phyloP scores from a whole-genome alignment of 495 filamentous ascomycete genomes.

The Aspergillus egyptiacus region DNA sequence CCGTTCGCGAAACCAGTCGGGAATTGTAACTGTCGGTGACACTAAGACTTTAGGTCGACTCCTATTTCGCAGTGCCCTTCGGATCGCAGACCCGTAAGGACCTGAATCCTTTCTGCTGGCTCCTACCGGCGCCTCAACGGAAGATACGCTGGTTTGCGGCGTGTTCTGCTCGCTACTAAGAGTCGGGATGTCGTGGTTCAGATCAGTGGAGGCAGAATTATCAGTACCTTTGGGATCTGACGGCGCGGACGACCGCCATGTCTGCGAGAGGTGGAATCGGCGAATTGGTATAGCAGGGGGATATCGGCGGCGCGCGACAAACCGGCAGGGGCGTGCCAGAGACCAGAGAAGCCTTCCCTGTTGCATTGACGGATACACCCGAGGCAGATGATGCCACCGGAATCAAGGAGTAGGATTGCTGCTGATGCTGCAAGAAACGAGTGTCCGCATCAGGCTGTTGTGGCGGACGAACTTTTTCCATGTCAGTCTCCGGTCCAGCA shows the following conservation, averaged over 20 bases:
- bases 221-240: conserved; percentile 25
- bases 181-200: conserved; percentile 22
- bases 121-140: conserved; percentile 10
- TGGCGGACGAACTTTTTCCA: not conserved
- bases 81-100: conserved; percentile 39
- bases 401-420: conserved; percentile 14
- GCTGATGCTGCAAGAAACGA: conserved; percentile 20
- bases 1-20: conserved; percentile 36
- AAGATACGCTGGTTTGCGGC: conserved; percentile 9
- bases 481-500: no score
- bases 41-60: conserved; percentile 21
- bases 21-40: conserved; percentile 23
- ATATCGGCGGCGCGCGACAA: conserved; percentile 41
- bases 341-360: conserved; percentile 28
- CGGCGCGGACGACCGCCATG: conserved; percentile 31
- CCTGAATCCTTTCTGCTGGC: conserved; percentile 20
- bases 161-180: conserved; percentile 19
- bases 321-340: conserved; percentile 38
- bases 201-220: conserved; percentile 18
- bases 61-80: conserved; percentile 35
- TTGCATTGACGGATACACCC: conserved; percentile 43
- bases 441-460: conserved; percentile 16
- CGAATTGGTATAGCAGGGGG: conserved; percentile 28
- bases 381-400: conserved; percentile 28
- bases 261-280: conserved; percentile 34